Conservation (phyloP, 805 yeast genomes). For the Ogataea neopini region DNA sequence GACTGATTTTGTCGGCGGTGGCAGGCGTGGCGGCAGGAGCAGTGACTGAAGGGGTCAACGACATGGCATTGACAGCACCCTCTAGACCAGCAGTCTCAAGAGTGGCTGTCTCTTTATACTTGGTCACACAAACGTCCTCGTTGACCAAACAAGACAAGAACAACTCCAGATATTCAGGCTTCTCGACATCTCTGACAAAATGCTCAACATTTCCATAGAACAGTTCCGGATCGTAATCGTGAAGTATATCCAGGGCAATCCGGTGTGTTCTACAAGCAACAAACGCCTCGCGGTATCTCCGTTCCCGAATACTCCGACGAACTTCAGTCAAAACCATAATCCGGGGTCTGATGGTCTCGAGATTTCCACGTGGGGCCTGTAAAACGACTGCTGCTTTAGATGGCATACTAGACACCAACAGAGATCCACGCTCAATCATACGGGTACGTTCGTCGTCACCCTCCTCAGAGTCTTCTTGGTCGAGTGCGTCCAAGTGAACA, state of each 20-base stretch:
- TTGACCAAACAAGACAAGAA: conserved; percentile 84
- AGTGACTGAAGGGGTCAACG: too few species aligned
- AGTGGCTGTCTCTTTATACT: conserved; percentile 69
- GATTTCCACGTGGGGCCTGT: conserved; percentile 95
- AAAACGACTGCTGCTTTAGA: conserved; percentile 78
- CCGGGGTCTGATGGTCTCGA: conserved; percentile 92
- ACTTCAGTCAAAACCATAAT: conserved; percentile 87
- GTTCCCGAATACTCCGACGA: conserved; percentile 60
- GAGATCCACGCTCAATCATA: conserved; percentile 87
- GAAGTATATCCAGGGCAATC: conserved; percentile 83
- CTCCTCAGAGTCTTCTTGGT: conserved; percentile 11
- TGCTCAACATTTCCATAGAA: conserved; percentile 63
- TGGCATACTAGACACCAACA: conserved; percentile 80
- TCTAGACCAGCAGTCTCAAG: neutral
- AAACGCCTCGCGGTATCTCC: conserved; percentile 72
- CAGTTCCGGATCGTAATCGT: conserved; percentile 78
- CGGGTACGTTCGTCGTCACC: conserved; percentile 78
- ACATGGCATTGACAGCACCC: too few species aligned
- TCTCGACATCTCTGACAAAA: conserved; percentile 69
- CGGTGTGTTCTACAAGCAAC: conserved; percentile 85
- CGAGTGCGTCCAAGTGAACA: conserved; percentile 53
- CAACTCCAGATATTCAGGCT: conserved; percentile 77
- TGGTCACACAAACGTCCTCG: conserved; percentile 80
- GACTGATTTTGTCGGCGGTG: conserved; percentile 56
- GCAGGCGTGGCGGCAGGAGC: neutral